Evolutionary conservation across 2,329 filamentous ascomycete genomes (phyloP).

Genomic region (Phaeosphaeriaceae sp.): DNA sequence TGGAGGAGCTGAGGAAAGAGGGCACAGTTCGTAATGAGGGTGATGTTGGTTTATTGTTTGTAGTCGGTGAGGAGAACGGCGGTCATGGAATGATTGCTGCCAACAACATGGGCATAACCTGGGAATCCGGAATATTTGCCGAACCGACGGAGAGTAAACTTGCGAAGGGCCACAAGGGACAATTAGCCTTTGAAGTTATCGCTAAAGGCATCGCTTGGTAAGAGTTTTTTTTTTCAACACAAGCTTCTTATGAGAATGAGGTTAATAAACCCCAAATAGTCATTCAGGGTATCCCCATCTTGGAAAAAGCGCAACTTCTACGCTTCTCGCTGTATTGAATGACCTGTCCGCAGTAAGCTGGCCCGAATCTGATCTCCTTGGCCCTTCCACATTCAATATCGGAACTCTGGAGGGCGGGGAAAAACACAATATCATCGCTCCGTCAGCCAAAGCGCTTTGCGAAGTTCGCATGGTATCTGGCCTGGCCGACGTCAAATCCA

Average conservation of each 20-base stretch:
- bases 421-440: constrained; percentile 1
- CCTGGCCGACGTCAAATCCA: background rate
- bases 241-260: no score
- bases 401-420: background rate
- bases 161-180: constrained; percentile 1
- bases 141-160: constrained; percentile 1
- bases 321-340: constrained; percentile 1
- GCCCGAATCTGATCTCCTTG: background rate
- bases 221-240: background rate
- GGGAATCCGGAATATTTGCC: background rate
- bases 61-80: background rate
- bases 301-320: background rate
- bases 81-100: constrained; percentile 1
- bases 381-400: background rate
- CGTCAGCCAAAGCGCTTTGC: constrained; percentile 1
- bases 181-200: background rate
- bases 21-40: background rate
- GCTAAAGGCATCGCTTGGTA: background rate
- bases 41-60: background rate
- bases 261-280: background rate
- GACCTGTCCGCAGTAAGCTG: background rate
- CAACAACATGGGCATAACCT: background rate
- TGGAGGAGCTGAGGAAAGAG: constrained; percentile 1
- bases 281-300: constrained; percentile 1
- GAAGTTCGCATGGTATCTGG: constrained; percentile 1